These are phyloP conservation scores for Onygenales sp. DNA, from an alignment of 2,329 filamentous ascomycete species.

Conservation along the genomic window DNA sequence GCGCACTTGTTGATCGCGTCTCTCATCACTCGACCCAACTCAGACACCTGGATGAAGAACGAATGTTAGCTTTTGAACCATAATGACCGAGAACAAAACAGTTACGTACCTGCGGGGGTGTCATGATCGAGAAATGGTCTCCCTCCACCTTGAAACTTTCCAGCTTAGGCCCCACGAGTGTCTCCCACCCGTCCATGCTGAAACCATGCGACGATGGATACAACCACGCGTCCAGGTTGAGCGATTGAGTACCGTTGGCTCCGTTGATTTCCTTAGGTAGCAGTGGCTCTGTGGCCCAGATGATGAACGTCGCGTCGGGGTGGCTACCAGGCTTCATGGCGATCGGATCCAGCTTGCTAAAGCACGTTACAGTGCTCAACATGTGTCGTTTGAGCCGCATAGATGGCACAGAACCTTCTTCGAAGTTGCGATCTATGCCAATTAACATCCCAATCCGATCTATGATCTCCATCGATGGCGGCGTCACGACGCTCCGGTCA, in stretches of 20 bases:
- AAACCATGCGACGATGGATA: not conserved
- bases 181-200: not conserved
- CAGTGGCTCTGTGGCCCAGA: not conserved
- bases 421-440: not conserved
- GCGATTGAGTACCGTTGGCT: not conserved
- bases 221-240: not conserved
- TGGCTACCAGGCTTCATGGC: not conserved
- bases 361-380: not conserved
- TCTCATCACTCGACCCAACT: too few species aligned
- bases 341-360: not conserved
- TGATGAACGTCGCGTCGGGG: not conserved
- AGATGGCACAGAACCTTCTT: not conserved
- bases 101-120: too few species aligned
- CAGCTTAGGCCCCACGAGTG: not conserved
- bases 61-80: too few species aligned
- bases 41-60: too few species aligned
- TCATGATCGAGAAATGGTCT: too few species aligned
- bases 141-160: too few species aligned
- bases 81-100: too few species aligned
- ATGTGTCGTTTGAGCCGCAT: not conserved
- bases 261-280: not conserved
- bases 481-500: constrained; percentile 6
- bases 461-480: not conserved
- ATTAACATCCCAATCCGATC: not conserved
- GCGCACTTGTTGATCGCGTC: too few species aligned